phyloP scores from a whole-genome alignment of 2,329 filamentous ascomycete genomes.

The Diaporthe citri region DNA sequence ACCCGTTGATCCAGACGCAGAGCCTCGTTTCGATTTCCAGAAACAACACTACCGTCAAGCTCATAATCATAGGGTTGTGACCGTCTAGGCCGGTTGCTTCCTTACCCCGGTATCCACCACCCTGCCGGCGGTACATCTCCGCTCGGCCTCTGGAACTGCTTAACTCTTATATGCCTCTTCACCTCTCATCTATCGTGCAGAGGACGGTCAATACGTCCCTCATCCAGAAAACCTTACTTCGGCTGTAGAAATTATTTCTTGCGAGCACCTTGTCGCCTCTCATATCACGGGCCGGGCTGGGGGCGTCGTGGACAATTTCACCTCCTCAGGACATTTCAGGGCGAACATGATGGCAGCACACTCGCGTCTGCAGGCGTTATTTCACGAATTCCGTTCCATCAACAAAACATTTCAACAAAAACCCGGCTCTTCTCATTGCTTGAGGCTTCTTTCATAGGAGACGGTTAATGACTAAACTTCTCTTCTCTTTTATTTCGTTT shows the following conservation, averaged over 20 bases:
- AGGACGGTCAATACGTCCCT: not conserved
- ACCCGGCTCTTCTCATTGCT: slow-evolving; percentile 31
- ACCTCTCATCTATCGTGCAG: not conserved
- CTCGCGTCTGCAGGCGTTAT: slow-evolving; percentile 3
- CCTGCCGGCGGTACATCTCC: not conserved
- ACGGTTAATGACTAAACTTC: slow-evolving; percentile 32
- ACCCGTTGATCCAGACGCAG: slow-evolving; percentile 22
- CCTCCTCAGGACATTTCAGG: slow-evolving; percentile 15
- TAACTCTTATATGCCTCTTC: not conserved
- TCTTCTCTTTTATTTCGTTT: slow-evolving; percentile 24
- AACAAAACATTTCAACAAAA: slow-evolving; percentile 3
- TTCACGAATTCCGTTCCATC: slow-evolving; percentile 36
- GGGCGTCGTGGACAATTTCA: slow-evolving; percentile 3
- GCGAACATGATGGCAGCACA: slow-evolving; percentile 6
- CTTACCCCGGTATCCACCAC: slow-evolving; percentile 14
- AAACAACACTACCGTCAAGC: slow-evolving; percentile 3
- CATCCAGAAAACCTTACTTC: not conserved
- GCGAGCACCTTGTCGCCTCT: slow-evolving; percentile 7
- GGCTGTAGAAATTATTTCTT: slow-evolving; percentile 17
- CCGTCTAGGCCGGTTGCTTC: slow-evolving; percentile 19
- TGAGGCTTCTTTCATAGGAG: slow-evolving; percentile 33
- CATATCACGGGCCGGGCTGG: not conserved
- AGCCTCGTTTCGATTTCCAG: slow-evolving; percentile 16
- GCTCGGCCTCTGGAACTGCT: not conserved
- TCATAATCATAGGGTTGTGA: slow-evolving; percentile 16